A percentile compares a stretch with the other conserved stretches of the same genome.
Conservation (phyloP, 2,329 filamentous ascomycete genomes). For the Pseudogymnoascus sp. region DNA sequence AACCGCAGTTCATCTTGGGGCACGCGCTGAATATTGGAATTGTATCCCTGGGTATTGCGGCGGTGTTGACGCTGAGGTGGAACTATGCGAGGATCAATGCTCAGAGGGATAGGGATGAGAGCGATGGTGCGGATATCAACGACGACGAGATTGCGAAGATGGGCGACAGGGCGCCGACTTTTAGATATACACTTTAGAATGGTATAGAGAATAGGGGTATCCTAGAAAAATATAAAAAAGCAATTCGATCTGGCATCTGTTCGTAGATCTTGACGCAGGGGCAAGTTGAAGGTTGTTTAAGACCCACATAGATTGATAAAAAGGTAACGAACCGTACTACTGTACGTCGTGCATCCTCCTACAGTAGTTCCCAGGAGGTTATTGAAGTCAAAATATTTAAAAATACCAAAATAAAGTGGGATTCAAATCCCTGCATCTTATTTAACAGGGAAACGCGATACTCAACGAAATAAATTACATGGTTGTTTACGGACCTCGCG, state of each 20-base stretch:
- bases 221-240: not conserved
- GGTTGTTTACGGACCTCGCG: not conserved
- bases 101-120: constrained; percentile 31
- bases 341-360: not conserved
- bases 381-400: not conserved
- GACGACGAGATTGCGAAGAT: constrained; percentile 38
- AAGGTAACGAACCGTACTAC: not conserved
- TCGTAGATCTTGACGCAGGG: not conserved
- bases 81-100: constrained; percentile 39
- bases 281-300: not conserved
- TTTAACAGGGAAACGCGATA: not conserved
- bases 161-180: constrained; percentile 42
- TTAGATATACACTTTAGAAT: constrained; percentile 31
- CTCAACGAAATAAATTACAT: not conserved
- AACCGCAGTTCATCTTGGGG: constrained; percentile 41
- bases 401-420: not conserved
- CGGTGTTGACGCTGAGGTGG: constrained; percentile 34
- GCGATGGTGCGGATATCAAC: constrained; percentile 29
- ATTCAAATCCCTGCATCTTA: not conserved
- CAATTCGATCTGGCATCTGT: not conserved
- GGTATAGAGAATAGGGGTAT: not conserved
- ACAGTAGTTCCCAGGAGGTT: not conserved
- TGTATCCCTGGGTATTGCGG: constrained; percentile 36
- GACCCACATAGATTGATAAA: not conserved
- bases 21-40: constrained; percentile 44